Conservation (phyloP, 2,329 filamentous ascomycete species). For the Boeremia lycopersici region DNA sequence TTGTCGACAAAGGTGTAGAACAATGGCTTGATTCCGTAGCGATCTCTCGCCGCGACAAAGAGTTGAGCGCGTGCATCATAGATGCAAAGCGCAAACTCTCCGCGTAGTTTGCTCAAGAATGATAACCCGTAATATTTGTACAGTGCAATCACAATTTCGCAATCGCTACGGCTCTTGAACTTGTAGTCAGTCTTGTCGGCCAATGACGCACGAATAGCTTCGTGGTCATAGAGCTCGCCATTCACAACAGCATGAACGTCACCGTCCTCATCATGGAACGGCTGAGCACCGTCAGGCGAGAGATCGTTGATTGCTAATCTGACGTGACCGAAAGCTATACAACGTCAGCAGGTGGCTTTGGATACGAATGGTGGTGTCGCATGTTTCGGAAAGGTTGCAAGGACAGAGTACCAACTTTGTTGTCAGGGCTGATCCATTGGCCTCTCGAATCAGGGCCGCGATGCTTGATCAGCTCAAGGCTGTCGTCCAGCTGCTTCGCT, state of each 20-base stretch:
- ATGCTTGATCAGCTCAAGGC: conserved; percentile 45
- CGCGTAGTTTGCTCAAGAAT: conserved; percentile 55
- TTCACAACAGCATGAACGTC: conserved; percentile 62
- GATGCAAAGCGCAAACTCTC: conserved; percentile 61
- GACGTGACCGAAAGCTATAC: conserved; percentile 24
- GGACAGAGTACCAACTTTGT: conserved; percentile 46
- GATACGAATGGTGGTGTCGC: not conserved
- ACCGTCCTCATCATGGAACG: conserved; percentile 24
- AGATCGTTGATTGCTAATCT: conserved; percentile 35
- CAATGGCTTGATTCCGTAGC: conserved; percentile 63
- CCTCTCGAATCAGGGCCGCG: conserved; percentile 54
- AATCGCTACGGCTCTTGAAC: conserved; percentile 57
- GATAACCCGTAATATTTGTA: conserved; percentile 52
- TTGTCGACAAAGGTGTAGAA: conserved; percentile 54
- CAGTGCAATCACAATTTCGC: conserved; percentile 60
- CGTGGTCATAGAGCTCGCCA: conserved; percentile 63
- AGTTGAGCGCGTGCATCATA: conserved; percentile 51
- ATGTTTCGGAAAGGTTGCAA: not conserved
- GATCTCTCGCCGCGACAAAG: conserved; percentile 59
- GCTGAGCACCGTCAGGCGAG: conserved; percentile 23
- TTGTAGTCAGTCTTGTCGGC: conserved; percentile 44
- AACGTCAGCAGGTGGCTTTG: conserved; percentile 4
- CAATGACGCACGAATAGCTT: conserved; percentile 48
- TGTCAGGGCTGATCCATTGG: conserved; percentile 53
- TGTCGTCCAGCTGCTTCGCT: conserved; percentile 11